phyloP scores from a whole-genome alignment of 2,329 filamentous ascomycete genomes.

The Fusarium sp. region DNA sequence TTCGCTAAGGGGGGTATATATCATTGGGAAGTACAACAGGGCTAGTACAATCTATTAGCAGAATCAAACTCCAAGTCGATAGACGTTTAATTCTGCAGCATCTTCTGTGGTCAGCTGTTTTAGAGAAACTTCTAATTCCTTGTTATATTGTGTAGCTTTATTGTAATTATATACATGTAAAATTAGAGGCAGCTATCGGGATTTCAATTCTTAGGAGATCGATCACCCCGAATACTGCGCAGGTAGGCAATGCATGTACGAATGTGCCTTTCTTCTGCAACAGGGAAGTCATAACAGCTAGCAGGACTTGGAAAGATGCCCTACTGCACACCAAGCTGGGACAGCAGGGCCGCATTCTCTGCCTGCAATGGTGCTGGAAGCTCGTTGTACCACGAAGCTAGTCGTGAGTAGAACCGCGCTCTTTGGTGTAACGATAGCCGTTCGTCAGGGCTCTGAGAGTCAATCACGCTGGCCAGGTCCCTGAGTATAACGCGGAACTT shows the following conservation, averaged over 20 bases:
- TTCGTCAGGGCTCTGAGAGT: not conserved
- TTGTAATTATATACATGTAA: too few species aligned
- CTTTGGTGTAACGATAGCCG: not conserved
- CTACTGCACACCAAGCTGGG: not conserved
- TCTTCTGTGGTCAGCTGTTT: too few species aligned
- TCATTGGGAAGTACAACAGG: conserved; percentile 14
- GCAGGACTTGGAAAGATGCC: not conserved
- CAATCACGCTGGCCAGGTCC: not conserved
- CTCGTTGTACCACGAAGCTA: not conserved
- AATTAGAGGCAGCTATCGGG: too few species aligned
- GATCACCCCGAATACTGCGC: too few species aligned
- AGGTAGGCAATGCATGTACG: not conserved
- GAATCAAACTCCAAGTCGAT: fast-evolving
- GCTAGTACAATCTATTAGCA: not conserved
- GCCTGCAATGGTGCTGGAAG: not conserved
- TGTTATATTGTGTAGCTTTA: too few species aligned
- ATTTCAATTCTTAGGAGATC: too few species aligned
- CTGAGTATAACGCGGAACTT: not conserved
- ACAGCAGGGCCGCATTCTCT: not conserved
- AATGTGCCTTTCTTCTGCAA: not conserved
- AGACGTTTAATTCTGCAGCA: fast-evolving
- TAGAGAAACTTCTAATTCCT: too few species aligned
- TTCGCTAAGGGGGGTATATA: not conserved
- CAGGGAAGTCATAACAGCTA: not conserved
- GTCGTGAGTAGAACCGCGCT: not conserved